Percentiles rank a stretch among this genome's conserved stretches.
phyloP scores from a whole-genome alignment of 768 basidiomycete species.

The Macrolepiota dolichaula region DNA sequence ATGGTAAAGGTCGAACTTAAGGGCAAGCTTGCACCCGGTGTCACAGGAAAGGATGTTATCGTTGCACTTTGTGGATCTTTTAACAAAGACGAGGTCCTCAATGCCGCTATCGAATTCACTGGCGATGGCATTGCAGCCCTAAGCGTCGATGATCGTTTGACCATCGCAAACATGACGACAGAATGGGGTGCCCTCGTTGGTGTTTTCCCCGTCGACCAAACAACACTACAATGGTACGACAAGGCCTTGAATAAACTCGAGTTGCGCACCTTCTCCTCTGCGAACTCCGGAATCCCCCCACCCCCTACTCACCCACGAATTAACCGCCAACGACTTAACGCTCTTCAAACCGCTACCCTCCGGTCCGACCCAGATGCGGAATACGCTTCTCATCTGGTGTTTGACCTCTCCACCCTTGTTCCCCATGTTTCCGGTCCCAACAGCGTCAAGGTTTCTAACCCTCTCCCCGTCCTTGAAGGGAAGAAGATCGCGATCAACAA shows the following conservation, averaged over 20 bases:
- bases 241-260: conserved; percentile 68
- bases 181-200: conserved; percentile 99
- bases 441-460: conserved; percentile 94
- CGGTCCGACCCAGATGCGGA: conserved; percentile 72
- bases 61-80: conserved; percentile 95
- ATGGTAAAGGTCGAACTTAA: conserved; percentile 93
- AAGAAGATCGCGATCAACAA: conserved; percentile 84
- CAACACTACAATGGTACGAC: conserved; percentile 85
- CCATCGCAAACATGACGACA: conserved; percentile 99
- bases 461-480: conserved; percentile 79
- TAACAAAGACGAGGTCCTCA: conserved; percentile 95
- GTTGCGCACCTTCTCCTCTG: conserved; percentile 66
- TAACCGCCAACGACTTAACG: conserved; percentile 66
- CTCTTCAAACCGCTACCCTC: conserved; percentile 51
- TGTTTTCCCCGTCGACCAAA: conserved; percentile 89
- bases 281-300: conserved; percentile 52
- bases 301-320: conserved; percentile 85
- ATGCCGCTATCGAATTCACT: conserved; percentile 94
- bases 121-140: conserved; percentile 82
- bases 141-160: conserved; percentile 87
- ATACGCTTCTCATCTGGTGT: conserved; percentile 85
- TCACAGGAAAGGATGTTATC: conserved; percentile 98
- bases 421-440: conserved; percentile 98
- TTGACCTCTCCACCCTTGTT: conserved; percentile 91
- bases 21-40: conserved; percentile 80